Evolutionary conservation across 257 asterid species (phyloP), one percentile per base, ranked within the genome.

Genomic region (Lycium barbarum): DNA sequence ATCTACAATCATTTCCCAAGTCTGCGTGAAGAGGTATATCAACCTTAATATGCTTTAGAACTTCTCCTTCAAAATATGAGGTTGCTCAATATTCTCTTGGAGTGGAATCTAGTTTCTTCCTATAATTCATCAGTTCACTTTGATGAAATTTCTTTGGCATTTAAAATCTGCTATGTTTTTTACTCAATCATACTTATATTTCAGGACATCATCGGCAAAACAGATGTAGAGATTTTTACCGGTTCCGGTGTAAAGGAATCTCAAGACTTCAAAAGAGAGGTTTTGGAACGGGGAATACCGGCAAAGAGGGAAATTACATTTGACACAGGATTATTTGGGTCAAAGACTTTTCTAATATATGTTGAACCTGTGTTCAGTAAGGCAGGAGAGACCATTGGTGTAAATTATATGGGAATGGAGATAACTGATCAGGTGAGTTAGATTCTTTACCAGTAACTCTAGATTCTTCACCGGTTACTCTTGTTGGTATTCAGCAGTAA

Each of bases 331-430:
- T 91, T 95, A 11, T 95, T 95, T 80, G 98, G 98, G 20, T 88
- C 92, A 15, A 95, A 95, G 76, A 94, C 98, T 15, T 95, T 95
- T 85, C 84, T 95, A 84, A 95, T 95, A 33, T 94, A 93, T 33
- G 97, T 91, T 6, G 98, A 95, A 58, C 98, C 97, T 63, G 98
- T 95, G 85, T 95, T 95, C 91, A 94, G 95, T 90, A 95, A 94
- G 89, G 87, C 94, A 3, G 97, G 98, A 55, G 98, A 94, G 83
- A 93, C 94, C 4, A 92, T 95, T 55, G 98, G 98, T 63, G 96
- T 95, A 11, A 95, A 94, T 87, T 95, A 95, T 86, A 95, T 94
- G 98, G 98, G 98, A 65, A 95, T 94, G 98, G 98, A 95, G 84
- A 92, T 95, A 54, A 95, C 98, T 45, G 98, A 95, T 87, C 98